These are phyloP conservation scores for Melastoma malabathricum DNA, from an alignment of 345 rosid genomes.

Conservation along the genomic window DNA sequence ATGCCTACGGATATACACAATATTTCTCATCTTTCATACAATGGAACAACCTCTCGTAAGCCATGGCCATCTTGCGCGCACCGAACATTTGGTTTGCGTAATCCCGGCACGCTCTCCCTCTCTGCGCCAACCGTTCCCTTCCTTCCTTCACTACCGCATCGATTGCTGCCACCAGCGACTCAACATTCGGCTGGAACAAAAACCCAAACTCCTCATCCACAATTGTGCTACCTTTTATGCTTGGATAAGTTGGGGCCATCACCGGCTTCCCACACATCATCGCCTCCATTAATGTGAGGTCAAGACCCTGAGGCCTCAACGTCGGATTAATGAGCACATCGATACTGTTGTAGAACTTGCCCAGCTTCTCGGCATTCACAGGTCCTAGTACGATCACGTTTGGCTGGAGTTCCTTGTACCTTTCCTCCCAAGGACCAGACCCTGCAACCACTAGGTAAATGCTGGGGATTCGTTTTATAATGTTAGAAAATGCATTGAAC, in stretches of 20 bases:
- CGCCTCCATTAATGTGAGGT: conserved; percentile 81
- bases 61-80: conserved; percentile 80
- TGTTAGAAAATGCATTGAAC: conserved; percentile 41
- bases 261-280: conserved; percentile 92
- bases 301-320: conserved; percentile 87
- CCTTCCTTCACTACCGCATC: conserved; percentile 54
- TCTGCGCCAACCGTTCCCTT: conserved; percentile 39
- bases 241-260: conserved; percentile 77
- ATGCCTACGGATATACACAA: conserved; percentile 36
- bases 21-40: conserved; percentile 63
- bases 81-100: conserved; percentile 79
- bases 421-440: conserved; percentile 75
- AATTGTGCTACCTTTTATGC: conserved; percentile 75
- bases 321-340: conserved; percentile 84
- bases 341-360: conserved; percentile 59
- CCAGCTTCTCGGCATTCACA: conserved; percentile 38
- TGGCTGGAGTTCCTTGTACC: conserved; percentile 56
- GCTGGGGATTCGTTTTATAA: conserved; percentile 22
- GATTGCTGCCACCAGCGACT: conserved; percentile 46
- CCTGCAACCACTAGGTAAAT: conserved; percentile 68
- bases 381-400: conserved; percentile 62
- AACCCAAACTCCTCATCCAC: conserved; percentile 81
- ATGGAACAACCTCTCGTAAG: conserved; percentile 78
- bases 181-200: conserved; percentile 77
- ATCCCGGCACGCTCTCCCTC: conserved; percentile 51